A percentile compares a stretch with the other conserved stretches of the same genome.
These are phyloP conservation scores for grape (Vitis vinifera) DNA, from an alignment of 164 flowering plant species.

Conservation along the genomic window ASM3070453v1 NC_081822.1:3602001-3602500, in stretches of 20 bases:
- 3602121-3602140: conserved; percentile 1
- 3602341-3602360: too few relatives aligned
- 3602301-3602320: not conserved
- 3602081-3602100: not conserved
- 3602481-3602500: too few relatives aligned
- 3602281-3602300: not conserved
- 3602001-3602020: conserved; percentile 12
- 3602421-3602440: too few relatives aligned
- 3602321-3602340: not conserved
- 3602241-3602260: too few relatives aligned
- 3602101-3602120: not conserved
- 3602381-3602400: too few relatives aligned
- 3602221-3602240: not conserved
- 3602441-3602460: too few relatives aligned
- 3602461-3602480: too few relatives aligned
- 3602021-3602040: conserved; percentile 1
- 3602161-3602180: conserved; percentile 30
- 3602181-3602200: conserved; percentile 18
- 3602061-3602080: conserved; percentile 6
- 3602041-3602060: conserved; percentile 1
- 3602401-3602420: too few relatives aligned
- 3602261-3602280: too few relatives aligned
- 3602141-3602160: not conserved
- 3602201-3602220: not conserved
- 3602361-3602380: too few relatives aligned